Conservation (phyloP, 768 basidiomycete genomes). For the Phylloporus rhodoxanthus region DNA sequence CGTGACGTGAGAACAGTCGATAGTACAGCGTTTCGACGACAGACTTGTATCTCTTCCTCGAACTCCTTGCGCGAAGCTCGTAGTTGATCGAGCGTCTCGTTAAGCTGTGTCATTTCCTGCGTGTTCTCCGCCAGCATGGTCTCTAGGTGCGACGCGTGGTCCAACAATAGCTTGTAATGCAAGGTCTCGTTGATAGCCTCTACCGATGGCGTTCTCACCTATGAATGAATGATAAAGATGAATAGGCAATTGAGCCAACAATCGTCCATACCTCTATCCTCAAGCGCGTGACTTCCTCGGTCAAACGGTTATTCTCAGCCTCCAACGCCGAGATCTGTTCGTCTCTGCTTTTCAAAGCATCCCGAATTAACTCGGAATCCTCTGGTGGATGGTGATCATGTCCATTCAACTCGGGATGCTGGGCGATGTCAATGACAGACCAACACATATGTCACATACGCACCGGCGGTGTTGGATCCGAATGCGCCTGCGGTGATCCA, state of each 20-base stretch:
- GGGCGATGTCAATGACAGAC: constrained; percentile 31
- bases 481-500: constrained; percentile 43
- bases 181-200: constrained; percentile 43
- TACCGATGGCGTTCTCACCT: constrained; percentile 41
- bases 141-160: constrained; percentile 47
- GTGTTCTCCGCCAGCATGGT: constrained; percentile 36
- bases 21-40: constrained; percentile 17
- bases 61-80: constrained; percentile 39
- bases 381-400: constrained; percentile 35
- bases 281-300: constrained; percentile 39
- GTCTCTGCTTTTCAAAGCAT: constrained; percentile 27
- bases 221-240: constrained; percentile 1
- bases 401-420: constrained; percentile 42
- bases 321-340: constrained; percentile 45
- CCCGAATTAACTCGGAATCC: constrained; percentile 38
- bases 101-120: constrained; percentile 36
- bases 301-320: constrained; percentile 40
- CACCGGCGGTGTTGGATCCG: constrained; percentile 66
- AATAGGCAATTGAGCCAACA: not conserved
- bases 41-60: constrained; percentile 42
- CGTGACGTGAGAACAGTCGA: constrained; percentile 11
- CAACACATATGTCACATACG: constrained; percentile 42
- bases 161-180: constrained; percentile 52
- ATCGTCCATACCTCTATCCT: constrained; percentile 39
- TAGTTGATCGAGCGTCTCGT: constrained; percentile 40